Base-by-base conservation (phyloP, 768 basidiomycete species). In the Dictyophora rubrovolvata region DNA sequence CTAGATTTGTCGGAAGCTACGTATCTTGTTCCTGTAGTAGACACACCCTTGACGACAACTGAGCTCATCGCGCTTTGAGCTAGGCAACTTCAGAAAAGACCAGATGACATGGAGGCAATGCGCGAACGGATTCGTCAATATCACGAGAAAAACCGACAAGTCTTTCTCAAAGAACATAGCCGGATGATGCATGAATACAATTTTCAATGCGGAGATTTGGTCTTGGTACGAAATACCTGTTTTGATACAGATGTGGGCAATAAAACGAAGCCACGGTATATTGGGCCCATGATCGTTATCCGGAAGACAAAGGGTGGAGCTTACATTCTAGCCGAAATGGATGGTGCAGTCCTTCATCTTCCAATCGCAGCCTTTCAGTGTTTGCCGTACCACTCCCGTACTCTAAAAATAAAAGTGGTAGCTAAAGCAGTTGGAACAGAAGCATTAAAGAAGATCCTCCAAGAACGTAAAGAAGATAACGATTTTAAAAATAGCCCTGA, bases 241-340 rank as follows among this genome's bases (percentile, higher is more conserved):
- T 55, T 73, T 1, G 70, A 74, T 23, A 70, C 65, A 23, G 62
- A 68, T 0, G 58, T 72, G 0, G 65, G 65, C 21, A 48, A 62
- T 1, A 76, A 75, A 55, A 69, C 68, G 1, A 66, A 63, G 9
- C 63, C 66, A 42, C 20, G 71, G 1, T 77, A 75, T 59, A 50
- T 72, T 14, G 75, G 75, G n/a, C 75, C 74, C 0, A 70, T 71
- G 59, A 60, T 70, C 0, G 71, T 77, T 0, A 51, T 74, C 4
- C 33, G 61, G 12, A 62, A 64, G 5, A 71, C 67, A 8, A 51
- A 28, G 11, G 55, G 53, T 21, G 60, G 61, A 5, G 47, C 57
- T 10, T 66, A 67, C 20, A 33, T 61, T 1, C 18, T 66, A 2
- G 33, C 50, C 5, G 64, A 68, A 56, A 54, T 67, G 20, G 57